phyloP scores from a whole-genome alignment of 805 yeast species.

The Sugiyamaella lignohabitans region DNA sequence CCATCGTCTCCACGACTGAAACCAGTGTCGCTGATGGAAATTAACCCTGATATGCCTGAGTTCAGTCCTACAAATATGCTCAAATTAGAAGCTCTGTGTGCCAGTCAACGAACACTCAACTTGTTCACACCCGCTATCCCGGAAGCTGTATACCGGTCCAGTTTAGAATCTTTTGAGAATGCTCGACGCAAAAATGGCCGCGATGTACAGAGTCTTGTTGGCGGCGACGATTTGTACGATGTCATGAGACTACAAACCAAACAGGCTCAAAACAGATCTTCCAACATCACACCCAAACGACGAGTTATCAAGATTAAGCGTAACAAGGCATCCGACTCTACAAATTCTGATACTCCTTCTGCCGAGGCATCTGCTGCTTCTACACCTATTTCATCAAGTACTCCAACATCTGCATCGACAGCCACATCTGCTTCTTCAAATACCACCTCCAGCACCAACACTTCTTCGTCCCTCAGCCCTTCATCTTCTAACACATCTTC shows the following conservation, averaged over 20 bases:
- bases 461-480: too few species aligned
- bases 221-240: slow-evolving; percentile 15
- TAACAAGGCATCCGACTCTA: neutral
- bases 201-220: slow-evolving; percentile 13
- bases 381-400: neutral
- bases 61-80: slow-evolving; percentile 61
- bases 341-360: neutral
- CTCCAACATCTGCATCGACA: neutral
- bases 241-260: slow-evolving; percentile 14
- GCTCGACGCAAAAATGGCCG: slow-evolving; percentile 24
- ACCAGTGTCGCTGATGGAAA: slow-evolving; percentile 42
- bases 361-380: slow-evolving; percentile 5
- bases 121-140: slow-evolving; percentile 54
- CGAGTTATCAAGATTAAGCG: slow-evolving; percentile 1
- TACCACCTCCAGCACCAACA: too few species aligned
- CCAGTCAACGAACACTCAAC: slow-evolving; percentile 77
- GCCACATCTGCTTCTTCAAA: neutral
- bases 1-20: slow-evolving; percentile 26
- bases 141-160: slow-evolving; percentile 53
- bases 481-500: neutral
- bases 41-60: slow-evolving; percentile 55
- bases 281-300: slow-evolving; percentile 1
- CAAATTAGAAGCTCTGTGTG: slow-evolving; percentile 58
- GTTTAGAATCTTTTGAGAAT: slow-evolving; percentile 32
- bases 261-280: neutral